Base-by-base conservation (phyloP, 2,329 filamentous ascomycete species). In the Emmonsiellopsis sp. region DNA sequence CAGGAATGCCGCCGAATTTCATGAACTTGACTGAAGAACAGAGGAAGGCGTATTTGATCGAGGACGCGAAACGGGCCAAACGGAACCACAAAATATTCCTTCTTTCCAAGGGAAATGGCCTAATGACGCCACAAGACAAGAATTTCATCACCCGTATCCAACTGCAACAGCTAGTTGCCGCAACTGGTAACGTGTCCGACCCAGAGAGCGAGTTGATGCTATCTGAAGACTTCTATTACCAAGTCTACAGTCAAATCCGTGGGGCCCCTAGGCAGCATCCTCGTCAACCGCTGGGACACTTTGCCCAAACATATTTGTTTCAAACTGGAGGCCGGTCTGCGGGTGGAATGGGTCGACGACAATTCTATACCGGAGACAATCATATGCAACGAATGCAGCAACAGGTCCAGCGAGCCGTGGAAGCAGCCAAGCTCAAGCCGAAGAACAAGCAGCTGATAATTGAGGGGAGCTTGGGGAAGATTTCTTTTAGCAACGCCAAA, bases 371-470 rank as follows among this genome's bases (percentile, higher is more conserved):
- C 43, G 90, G 88, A 14, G 93, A 98, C 68, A 98, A 96, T 67
- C 93, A 98, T 65, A 88, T 97, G 74, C 93, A 97, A 68, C 86
- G 93, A 53, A 98, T 98, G 93, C 92, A 98, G 70, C 93, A 98
- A 71, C 93, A 98, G 70, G 94, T 98, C 10, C 92, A 96, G 68
- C 85, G 93, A 53, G 93, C 93, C 27, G 93, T 98, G 0, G 93
- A 98, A 66, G 93, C 93, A 1, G 93, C 93, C 51, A 98, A 97
- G 75, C 88, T 90, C 56, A 92, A 95, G 71, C 93, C 93, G 10
- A 98, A 98, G 77, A 96, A 95, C 66, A 95, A 94, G 65, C 91
- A 96, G 68, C 79, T 98, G 7, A 91, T 97, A 17, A 92, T 98
- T 55, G 92, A 96, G 66, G 93, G 93, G 31, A 96, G 90, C 65